phyloP scores from a whole-genome alignment of 164 flowering plant genomes.

The Vitis amurensis region DNA sequence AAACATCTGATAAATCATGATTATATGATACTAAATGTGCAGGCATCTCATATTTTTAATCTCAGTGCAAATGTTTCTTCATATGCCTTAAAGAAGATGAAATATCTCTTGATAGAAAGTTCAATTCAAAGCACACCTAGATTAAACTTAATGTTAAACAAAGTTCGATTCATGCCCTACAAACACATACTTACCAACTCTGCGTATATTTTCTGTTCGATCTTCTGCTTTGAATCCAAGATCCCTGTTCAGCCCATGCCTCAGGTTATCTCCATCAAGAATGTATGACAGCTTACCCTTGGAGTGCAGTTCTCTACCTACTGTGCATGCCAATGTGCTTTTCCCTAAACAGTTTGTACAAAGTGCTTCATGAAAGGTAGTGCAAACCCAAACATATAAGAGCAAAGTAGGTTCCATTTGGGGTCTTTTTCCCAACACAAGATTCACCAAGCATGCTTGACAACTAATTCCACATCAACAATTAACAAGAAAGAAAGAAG shows the following conservation, averaged over 20 bases:
- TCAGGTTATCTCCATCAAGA: slow-evolving; percentile 68
- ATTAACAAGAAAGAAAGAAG: background rate
- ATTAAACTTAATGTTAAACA: too few relatives aligned
- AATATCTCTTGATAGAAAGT: too few relatives aligned
- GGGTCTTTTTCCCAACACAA: background rate
- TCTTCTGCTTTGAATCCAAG: slow-evolving; percentile 59
- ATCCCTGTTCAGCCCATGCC: slow-evolving; percentile 66
- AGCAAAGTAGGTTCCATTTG: background rate
- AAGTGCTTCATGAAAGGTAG: background rate
- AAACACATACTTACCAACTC: slow-evolving; percentile 50
- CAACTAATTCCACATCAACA: too few relatives aligned
- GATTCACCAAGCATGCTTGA: too few relatives aligned
- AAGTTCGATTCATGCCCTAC: too few relatives aligned
- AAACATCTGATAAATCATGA: too few relatives aligned
- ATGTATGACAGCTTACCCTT: slow-evolving; percentile 62
- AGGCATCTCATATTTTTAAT: too few relatives aligned
- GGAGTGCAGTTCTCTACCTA: slow-evolving; percentile 44
- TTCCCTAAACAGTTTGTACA: slow-evolving; percentile 42
- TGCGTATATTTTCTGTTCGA: slow-evolving; percentile 61
- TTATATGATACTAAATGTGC: too few relatives aligned
- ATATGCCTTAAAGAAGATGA: too few relatives aligned
- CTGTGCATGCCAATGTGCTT: slow-evolving; percentile 62
- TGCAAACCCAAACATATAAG: background rate
- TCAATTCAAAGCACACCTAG: too few relatives aligned
- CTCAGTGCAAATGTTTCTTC: too few relatives aligned